phyloP scores from a whole-genome alignment of 805 yeast genomes.

The Ogataea nitratoaversa region DNA sequence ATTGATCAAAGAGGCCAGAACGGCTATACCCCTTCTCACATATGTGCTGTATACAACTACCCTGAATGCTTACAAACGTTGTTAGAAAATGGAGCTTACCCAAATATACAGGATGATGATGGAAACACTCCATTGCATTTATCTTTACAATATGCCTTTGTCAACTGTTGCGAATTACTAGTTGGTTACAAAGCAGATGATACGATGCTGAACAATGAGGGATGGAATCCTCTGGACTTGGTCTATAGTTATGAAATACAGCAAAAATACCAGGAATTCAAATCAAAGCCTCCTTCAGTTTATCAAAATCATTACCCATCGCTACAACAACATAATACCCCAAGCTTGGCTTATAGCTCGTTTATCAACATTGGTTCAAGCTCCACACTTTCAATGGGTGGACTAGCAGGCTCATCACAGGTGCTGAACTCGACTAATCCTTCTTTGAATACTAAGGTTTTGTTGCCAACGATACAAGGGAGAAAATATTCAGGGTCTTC shows the following conservation, averaged over 20 bases:
- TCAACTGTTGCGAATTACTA: slow-evolving; percentile 51
- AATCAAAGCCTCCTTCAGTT: slow-evolving; percentile 23
- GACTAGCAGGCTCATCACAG: too few species aligned
- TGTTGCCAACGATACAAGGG: slow-evolving; percentile 15
- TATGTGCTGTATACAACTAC: slow-evolving; percentile 57
- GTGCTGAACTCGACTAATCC: too few species aligned
- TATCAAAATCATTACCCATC: slow-evolving; percentile 8
- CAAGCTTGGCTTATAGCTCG: slow-evolving; percentile 1
- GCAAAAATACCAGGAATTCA: slow-evolving; percentile 33
- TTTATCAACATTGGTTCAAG: slow-evolving; percentile 3
- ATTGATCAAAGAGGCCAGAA: slow-evolving; percentile 43
- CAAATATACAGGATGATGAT: slow-evolving; percentile 62
- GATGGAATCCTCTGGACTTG: slow-evolving; percentile 63
- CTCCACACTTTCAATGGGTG: slow-evolving; percentile 1
- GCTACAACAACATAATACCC: slow-evolving; percentile 17
- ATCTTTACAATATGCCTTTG: slow-evolving; percentile 68
- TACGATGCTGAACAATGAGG: slow-evolving; percentile 46
- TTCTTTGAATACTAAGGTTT: slow-evolving; percentile 3
- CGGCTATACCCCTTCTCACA: slow-evolving; percentile 65
- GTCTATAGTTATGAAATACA: slow-evolving; percentile 51
- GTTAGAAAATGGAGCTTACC: slow-evolving; percentile 72
- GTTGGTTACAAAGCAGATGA: slow-evolving; percentile 47
- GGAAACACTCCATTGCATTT: slow-evolving; percentile 85
- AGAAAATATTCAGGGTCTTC: slow-evolving; percentile 18
- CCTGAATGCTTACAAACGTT: slow-evolving; percentile 61